Conservation (phyloP, 2,329 filamentous ascomycete genomes). For the Triangularia setosa region DNA sequence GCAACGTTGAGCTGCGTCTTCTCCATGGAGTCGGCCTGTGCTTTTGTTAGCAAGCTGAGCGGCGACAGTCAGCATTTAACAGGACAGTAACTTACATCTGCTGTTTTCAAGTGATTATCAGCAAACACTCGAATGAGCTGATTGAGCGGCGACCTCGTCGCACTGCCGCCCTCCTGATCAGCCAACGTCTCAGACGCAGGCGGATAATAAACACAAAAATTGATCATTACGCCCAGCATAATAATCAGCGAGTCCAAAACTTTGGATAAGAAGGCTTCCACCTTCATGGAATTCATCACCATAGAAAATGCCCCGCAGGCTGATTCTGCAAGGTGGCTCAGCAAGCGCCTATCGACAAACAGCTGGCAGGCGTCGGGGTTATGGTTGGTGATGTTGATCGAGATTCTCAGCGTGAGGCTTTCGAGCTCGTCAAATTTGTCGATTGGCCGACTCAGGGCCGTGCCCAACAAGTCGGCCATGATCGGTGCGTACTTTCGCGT, state of each 20-base stretch:
- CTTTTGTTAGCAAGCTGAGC: not conserved
- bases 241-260: slow-evolving; percentile 70
- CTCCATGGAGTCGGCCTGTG: slow-evolving; percentile 64
- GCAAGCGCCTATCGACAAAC: slow-evolving; percentile 60
- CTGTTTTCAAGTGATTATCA: slow-evolving; percentile 60
- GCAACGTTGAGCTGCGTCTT: slow-evolving; percentile 78
- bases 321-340: slow-evolving; percentile 44
- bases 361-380: slow-evolving; percentile 63
- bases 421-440: slow-evolving; percentile 39
- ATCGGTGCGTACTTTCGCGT: slow-evolving; percentile 48
- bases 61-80: not conserved
- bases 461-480: slow-evolving; percentile 46
- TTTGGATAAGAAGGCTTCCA: slow-evolving; percentile 45
- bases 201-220: slow-evolving; percentile 75
- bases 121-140: slow-evolving; percentile 62
- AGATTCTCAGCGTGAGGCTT: slow-evolving; percentile 60
- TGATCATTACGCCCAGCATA: slow-evolving; percentile 78
- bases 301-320: slow-evolving; percentile 50
- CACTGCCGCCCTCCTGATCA: slow-evolving; percentile 36
- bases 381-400: slow-evolving; percentile 84
- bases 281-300: slow-evolving; percentile 45
- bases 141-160: slow-evolving; percentile 47
- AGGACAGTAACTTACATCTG: slow-evolving; percentile 58
- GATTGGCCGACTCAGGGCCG: slow-evolving; percentile 34
- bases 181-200: slow-evolving; percentile 48